These are phyloP conservation scores for Lecanicillium sp. DNA, from an alignment of 2,329 filamentous ascomycete species.

Conservation along the genomic window DNA sequence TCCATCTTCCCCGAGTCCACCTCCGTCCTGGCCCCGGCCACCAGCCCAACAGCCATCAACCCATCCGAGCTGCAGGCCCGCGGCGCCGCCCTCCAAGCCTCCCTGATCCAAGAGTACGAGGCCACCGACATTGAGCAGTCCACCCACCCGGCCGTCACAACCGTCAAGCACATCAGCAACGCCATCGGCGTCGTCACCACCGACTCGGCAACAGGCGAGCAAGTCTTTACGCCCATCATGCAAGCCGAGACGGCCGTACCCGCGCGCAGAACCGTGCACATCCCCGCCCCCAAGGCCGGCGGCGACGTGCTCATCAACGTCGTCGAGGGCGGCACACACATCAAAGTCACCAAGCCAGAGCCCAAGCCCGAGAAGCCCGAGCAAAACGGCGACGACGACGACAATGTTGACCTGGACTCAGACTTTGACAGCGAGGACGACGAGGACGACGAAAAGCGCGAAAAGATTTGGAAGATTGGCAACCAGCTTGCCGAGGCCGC, in stretches of 20 bases:
- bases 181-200: constrained; percentile 78
- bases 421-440: constrained; percentile 59
- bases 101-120: constrained; percentile 90
- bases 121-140: constrained; percentile 90
- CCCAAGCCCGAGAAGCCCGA: constrained; percentile 67
- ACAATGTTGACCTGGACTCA: constrained; percentile 54
- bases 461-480: constrained; percentile 89
- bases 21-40: constrained; percentile 73
- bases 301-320: constrained; percentile 85
- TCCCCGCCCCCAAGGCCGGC: constrained; percentile 67
- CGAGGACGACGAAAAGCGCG: constrained; percentile 77
- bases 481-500: constrained; percentile 77
- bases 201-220: constrained; percentile 47
- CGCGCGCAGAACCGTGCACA: constrained; percentile 73
- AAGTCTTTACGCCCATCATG: constrained; percentile 70
- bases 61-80: constrained; percentile 83
- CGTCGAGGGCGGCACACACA: constrained; percentile 80
- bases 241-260: constrained; percentile 83
- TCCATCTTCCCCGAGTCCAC: constrained; percentile 76
- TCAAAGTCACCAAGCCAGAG: constrained; percentile 87
- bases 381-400: constrained; percentile 51
- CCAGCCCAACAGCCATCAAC: constrained; percentile 71
- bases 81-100: constrained; percentile 92
- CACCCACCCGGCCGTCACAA: constrained; percentile 89
- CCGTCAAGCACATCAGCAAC: constrained; percentile 80